These are phyloP conservation scores for Pyrus pyrifolia DNA, from an alignment of 306 rosid species.

Conservation along the genomic window DNA sequence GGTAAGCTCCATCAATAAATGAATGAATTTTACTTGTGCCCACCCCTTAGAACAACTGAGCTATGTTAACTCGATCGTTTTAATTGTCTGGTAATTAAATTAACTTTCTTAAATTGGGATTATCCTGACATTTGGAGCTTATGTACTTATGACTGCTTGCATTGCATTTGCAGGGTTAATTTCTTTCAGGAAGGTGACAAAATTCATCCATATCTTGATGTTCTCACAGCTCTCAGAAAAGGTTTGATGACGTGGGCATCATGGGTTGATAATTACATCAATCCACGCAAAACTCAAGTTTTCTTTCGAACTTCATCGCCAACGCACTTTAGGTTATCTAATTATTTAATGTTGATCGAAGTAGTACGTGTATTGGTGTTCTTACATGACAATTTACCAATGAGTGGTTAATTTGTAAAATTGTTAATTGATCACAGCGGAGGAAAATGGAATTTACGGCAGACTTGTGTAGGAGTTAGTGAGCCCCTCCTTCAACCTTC, in stretches of 20 bases:
- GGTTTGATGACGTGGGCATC: slow-evolving; percentile 76
- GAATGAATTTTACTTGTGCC: not conserved
- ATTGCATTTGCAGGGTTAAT: slow-evolving; percentile 45
- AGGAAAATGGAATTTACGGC: too few species aligned
- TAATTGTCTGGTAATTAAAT: not conserved
- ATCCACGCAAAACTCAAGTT: slow-evolving; percentile 57
- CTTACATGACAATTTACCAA: not conserved
- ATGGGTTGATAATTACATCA: slow-evolving; percentile 69
- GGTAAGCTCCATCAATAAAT: slow-evolving; percentile 42
- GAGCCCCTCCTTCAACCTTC: too few species aligned
- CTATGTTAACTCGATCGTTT: not conserved
- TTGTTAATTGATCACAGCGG: slow-evolving; percentile 1
- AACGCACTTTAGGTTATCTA: slow-evolving; percentile 84
- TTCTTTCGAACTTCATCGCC: slow-evolving; percentile 87
- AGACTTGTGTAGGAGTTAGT: slow-evolving; percentile 3
- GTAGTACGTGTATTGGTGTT: not conserved
- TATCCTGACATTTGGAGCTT: slow-evolving; percentile 13
- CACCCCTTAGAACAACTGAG: too few species aligned
- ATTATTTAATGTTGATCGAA: too few species aligned
- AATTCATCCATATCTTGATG: slow-evolving; percentile 70
- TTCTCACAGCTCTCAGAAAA: slow-evolving; percentile 59
- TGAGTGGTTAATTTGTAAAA: slow-evolving; percentile 11
- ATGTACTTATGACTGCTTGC: not conserved
- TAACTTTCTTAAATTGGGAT: not conserved
- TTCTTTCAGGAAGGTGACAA: slow-evolving; percentile 79